Evolutionary conservation across 2,329 filamentous ascomycete species (phyloP), one percentile per base, ranked within the genome.

Genomic region (Fusarium succisae): DNA sequence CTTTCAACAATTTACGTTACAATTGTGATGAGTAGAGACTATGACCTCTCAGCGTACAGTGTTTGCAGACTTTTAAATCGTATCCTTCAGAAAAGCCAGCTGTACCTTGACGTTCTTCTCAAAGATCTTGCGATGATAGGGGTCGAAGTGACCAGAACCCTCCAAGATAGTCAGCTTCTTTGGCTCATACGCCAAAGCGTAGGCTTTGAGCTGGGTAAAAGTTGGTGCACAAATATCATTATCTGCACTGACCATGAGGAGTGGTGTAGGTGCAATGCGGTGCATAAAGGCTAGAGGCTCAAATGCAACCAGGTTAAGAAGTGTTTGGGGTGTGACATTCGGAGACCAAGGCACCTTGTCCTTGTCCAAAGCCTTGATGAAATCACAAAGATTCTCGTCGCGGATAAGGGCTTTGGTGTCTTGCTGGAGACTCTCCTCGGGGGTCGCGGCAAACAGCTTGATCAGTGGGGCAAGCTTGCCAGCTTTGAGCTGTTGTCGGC

Each of bases 11-110:
- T 32, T 32, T 14, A 14, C 2, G 13, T 14, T 32, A 2, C 13
- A 32, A 32, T 32, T 32, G 2, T 7, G 3, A 32, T 14, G 32
- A 37, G 8, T 10, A 22, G 22, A 50, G 47, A 32, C 7, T 6
- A 13, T 13, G 14, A 13, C 1, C 12, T n/a, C 14, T 8, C 9
- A 11, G 10, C 3, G 7, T n/a, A 13, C 3, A 24, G 28, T 10
- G 1, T 2, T 18, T n/a, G 4, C 18, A 11, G 5, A 7, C 2
- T 15, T 11, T 20, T 8, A 44, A 10, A 57, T 22, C 5, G 30
- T 5, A 2, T 57, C 30, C 3, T 48, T n/a, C 6, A 59, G 3
- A 24, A 32, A 59, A 2, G 1, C 20, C 24, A 59, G 2, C 32
- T 59, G 43, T 24, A 2, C 6, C 20, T 28, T 13, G 7, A 59